A percentile compares a stretch with the other conserved stretches of the same genome.
These are phyloP conservation scores for Cystobasidiopsis lactophilus DNA, from an alignment of 768 basidiomycete genomes.

Conservation along the genomic window DNA sequence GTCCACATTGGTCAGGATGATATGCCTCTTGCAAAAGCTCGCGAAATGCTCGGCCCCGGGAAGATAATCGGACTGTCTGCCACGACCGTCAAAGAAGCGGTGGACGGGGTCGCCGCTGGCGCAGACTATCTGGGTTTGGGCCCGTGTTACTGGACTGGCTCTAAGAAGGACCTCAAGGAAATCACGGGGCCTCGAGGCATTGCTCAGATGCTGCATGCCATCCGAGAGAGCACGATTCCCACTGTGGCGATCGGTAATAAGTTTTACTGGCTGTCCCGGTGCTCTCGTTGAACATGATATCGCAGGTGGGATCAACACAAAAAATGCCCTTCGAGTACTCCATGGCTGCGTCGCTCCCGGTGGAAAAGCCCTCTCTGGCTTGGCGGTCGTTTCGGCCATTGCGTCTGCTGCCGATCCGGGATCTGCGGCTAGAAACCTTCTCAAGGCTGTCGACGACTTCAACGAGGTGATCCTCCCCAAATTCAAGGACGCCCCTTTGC, in stretches of 20 bases:
- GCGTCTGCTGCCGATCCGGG: slow-evolving; percentile 33
- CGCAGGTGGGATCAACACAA: slow-evolving; percentile 67
- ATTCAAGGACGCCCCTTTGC: no score
- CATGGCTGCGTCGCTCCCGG: slow-evolving; percentile 34
- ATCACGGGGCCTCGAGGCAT: slow-evolving; percentile 52
- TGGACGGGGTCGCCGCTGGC: slow-evolving; percentile 35
- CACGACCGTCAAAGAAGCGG: slow-evolving; percentile 43
- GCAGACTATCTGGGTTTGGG: slow-evolving; percentile 80
- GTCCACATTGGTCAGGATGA: slow-evolving; percentile 59
- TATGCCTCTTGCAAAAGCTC: slow-evolving; percentile 38
- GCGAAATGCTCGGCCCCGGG: slow-evolving; percentile 42
- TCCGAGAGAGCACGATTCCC: slow-evolving; percentile 43
- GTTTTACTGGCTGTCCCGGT: not conserved
- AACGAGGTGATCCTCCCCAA: slow-evolving; percentile 7
- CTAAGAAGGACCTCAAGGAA: slow-evolving; percentile 46
- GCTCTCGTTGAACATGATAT: not conserved
- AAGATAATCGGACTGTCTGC: slow-evolving; percentile 64
- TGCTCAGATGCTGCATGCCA: slow-evolving; percentile 39
- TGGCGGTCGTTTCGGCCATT: slow-evolving; percentile 78
- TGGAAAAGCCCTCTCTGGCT: slow-evolving; percentile 30
- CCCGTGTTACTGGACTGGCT: slow-evolving; percentile 55
- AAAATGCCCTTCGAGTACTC: slow-evolving; percentile 51
- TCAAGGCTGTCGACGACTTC: slow-evolving; percentile 32
- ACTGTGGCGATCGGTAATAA: slow-evolving; percentile 65
- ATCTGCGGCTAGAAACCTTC: slow-evolving; percentile 12